Conservation (phyloP, 176 grass and related monocot genomes). For the Bolboschoenus planiculmis region DNA sequence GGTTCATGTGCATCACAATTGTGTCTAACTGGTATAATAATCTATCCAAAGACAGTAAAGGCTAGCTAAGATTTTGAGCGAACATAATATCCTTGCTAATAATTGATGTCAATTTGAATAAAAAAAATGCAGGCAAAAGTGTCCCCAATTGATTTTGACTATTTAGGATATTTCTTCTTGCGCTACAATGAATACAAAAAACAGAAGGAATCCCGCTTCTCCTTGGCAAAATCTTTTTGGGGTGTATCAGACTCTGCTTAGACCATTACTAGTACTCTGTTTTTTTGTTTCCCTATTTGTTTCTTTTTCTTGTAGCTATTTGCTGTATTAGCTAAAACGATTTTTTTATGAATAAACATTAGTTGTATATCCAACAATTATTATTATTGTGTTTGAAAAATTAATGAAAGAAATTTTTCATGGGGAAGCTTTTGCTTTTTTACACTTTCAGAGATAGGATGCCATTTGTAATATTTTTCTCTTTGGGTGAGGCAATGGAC, state of each 20-base stretch:
- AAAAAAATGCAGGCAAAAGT: constrained; percentile 58
- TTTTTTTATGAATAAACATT: neutral
- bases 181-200: constrained; percentile 91
- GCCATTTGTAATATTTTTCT: neutral
- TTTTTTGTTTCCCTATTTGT: neutral
- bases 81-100: neutral
- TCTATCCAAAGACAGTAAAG: neutral
- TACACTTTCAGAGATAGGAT: neutral
- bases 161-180: constrained; percentile 78
- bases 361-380: neutral
- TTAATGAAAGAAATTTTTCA: neutral
- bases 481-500: neutral
- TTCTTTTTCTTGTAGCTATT: neutral
- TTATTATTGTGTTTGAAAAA: neutral
- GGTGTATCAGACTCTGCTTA: constrained; percentile 9
- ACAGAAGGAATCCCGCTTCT: constrained; percentile 53
- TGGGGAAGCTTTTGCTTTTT: neutral
- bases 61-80: neutral
- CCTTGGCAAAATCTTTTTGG: constrained; percentile 31
- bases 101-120: neutral
- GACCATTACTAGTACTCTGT: neutral
- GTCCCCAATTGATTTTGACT: constrained; percentile 90
- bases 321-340: neutral
- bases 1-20: neutral
- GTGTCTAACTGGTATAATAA: neutral